phyloP scores from a whole-genome alignment of 2,329 filamentous ascomycete species.

The Apiospora malaysiana region DNA sequence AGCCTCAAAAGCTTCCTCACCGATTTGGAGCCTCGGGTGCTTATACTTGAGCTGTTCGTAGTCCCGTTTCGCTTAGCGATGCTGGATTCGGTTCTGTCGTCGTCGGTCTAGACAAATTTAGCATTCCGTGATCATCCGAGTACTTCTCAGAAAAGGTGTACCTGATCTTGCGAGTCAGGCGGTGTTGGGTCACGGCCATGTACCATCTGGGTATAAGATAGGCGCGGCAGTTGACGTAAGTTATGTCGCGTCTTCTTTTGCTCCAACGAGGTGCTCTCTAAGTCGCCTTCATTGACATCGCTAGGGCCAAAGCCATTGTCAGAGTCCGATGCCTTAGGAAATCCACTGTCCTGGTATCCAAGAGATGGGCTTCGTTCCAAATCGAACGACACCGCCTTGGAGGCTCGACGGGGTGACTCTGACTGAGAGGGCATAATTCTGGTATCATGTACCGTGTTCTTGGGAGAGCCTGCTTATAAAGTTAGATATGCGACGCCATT shows the following conservation, averaged over 20 bases:
- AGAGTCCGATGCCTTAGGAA: not conserved
- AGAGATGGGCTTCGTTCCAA: constrained; percentile 8
- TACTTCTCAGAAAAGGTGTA: not conserved
- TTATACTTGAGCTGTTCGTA: not conserved
- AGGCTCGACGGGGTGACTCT: not conserved
- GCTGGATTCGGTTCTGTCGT: not conserved
- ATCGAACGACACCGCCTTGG: not conserved
- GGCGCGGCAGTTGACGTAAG: constrained; percentile 4
- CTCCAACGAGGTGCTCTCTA: not conserved
- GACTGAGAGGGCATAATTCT: not conserved
- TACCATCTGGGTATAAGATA: not conserved
- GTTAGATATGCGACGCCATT: not conserved
- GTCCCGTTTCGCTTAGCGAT: not conserved
- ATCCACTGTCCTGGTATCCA: not conserved
- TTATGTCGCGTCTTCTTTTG: not conserved
- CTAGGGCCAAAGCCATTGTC: not conserved
- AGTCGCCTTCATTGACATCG: not conserved
- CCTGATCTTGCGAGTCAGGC: not conserved
- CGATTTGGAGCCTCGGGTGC: not conserved
- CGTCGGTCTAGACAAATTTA: not conserved
- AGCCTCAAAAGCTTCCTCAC: not conserved
- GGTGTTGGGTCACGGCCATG: constrained; percentile 7
- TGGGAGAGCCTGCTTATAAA: constrained; percentile 10
- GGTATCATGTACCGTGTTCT: not conserved
- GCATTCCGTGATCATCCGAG: not conserved